Conservation (phyloP, 345 rosid genomes). For the Syzygium jambos region DNA sequence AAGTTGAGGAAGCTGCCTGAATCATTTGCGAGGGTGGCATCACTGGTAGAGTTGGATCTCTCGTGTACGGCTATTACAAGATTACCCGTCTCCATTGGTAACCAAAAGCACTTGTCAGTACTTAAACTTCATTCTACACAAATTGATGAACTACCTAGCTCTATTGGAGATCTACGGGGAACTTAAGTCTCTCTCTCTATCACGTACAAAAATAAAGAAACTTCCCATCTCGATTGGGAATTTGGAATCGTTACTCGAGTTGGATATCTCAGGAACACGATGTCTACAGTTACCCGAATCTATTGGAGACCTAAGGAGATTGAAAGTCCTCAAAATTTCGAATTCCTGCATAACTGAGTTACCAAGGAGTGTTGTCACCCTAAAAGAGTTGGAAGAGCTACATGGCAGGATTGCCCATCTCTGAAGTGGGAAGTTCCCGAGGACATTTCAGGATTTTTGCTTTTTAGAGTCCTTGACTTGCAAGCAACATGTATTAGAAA, state of each 20-base stretch:
- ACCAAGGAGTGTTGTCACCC: fast-evolving
- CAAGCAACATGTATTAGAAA: fast-evolving
- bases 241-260: neutral
- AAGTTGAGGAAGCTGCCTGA: neutral
- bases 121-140: neutral
- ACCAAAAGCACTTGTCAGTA: neutral
- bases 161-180: neutral
- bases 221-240: neutral
- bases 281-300: neutral
- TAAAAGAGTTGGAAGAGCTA: neutral
- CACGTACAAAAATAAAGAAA: neutral
- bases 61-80: neutral
- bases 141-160: neutral
- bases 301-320: neutral
- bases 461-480: neutral
- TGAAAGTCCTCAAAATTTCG: neutral
- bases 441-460: neutral
- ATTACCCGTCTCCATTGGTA: neutral
- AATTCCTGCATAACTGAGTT: fast-evolving
- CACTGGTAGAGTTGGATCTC: neutral
- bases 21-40: neutral
- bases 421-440: neutral
- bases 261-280: fast-evolving
- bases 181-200: neutral
- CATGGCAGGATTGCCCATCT: fast-evolving